These are phyloP conservation scores for Rubia yunnanensis DNA, from an alignment of 257 asterid genomes.

Conservation along the genomic window DNA sequence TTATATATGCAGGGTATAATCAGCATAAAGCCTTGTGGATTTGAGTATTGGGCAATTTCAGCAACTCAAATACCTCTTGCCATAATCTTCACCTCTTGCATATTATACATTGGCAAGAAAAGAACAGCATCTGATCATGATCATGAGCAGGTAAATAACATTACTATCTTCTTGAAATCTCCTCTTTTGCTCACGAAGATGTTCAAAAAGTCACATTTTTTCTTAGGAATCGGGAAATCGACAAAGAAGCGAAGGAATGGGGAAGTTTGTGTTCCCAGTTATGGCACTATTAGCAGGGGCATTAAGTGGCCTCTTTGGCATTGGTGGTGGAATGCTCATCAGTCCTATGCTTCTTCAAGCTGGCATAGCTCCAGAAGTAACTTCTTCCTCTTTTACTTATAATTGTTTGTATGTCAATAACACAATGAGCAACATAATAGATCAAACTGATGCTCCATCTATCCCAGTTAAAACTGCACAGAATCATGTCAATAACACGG, in stretches of 20 bases:
- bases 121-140: conserved; percentile 3
- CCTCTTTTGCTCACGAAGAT: neutral
- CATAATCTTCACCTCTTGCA: conserved; percentile 51
- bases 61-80: conserved; percentile 65
- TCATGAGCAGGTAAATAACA: conserved; percentile 33
- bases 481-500: too few species aligned
- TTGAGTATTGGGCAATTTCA: conserved; percentile 73
- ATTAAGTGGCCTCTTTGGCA: conserved; percentile 80
- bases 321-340: conserved; percentile 94
- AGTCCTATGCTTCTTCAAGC: conserved; percentile 78
- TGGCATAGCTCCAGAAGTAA: conserved; percentile 74
- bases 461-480: too few species aligned
- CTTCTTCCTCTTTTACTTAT: neutral
- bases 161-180: neutral
- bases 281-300: conserved; percentile 78
- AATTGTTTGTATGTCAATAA: too few species aligned
- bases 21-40: conserved; percentile 60
- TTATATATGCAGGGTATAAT: conserved; percentile 50
- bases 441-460: too few species aligned
- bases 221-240: conserved; percentile 33
- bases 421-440: too few species aligned
- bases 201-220: neutral
- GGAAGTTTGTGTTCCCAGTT: conserved; percentile 46
- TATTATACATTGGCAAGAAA: conserved; percentile 26
- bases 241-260: conserved; percentile 11